These are phyloP conservation scores for Lentinula aciculospora DNA, from an alignment of 768 basidiomycete genomes.

Conservation along the genomic window DNA sequence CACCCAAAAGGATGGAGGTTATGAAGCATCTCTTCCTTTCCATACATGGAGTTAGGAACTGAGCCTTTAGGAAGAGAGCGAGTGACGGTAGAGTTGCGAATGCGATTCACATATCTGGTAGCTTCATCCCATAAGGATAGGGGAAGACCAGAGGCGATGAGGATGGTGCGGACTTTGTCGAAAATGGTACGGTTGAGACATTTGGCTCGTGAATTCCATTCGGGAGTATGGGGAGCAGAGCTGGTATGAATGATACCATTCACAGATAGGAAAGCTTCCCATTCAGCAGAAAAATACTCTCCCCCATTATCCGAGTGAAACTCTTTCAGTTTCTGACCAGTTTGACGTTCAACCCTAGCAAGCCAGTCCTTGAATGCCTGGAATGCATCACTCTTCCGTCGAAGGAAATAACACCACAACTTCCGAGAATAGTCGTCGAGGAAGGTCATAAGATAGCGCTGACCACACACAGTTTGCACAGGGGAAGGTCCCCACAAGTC, in stretches of 20 bases:
- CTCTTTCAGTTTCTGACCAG: constrained; percentile 19
- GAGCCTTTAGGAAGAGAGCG: background rate
- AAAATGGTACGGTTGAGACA: constrained; percentile 29
- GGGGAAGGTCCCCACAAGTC: constrained; percentile 25
- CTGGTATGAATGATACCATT: too few relatives aligned
- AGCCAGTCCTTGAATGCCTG: constrained; percentile 9
- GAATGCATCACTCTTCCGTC: constrained; percentile 18
- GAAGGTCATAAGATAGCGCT: constrained; percentile 24
- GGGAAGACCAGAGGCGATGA: too few relatives aligned
- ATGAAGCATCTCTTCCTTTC: background rate
- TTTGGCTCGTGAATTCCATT: constrained; percentile 40
- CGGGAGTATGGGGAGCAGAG: constrained; percentile 34
- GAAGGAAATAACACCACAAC: constrained; percentile 14
- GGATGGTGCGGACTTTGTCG: constrained; percentile 14
- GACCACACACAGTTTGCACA: constrained; percentile 13
- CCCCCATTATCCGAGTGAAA: constrained; percentile 38
- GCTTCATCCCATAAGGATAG: too few relatives aligned
- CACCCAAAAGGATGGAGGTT: too few relatives aligned
- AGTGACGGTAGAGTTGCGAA: background rate
- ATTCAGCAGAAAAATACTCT: constrained; percentile 32
- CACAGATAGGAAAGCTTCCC: too few relatives aligned
- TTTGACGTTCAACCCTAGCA: too few relatives aligned
- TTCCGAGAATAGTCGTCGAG: constrained; percentile 20
- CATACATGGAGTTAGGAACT: background rate
- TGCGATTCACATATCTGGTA: too few relatives aligned